Evolutionary conservation across 345 rosid species (phyloP), one percentile per base, ranked within the genome.

Genomic region (Geranium brycei): DNA sequence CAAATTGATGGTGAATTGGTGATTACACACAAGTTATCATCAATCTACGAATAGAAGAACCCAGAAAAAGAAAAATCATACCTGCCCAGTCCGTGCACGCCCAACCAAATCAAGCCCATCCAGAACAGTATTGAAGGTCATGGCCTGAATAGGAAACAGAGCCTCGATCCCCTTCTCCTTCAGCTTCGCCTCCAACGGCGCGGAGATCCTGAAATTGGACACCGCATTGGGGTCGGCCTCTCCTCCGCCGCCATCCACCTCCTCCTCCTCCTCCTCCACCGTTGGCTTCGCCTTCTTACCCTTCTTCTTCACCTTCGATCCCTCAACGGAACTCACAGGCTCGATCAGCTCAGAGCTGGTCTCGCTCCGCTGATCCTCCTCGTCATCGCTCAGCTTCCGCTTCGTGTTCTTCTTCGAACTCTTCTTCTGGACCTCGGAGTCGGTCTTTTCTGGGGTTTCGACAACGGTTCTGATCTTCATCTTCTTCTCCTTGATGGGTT

Each of bases 61-160:
- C 0, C 57, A 2, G 60, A 58, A 1, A 59, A 51, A 13, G 15
- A 11, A 18, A 10, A 18, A 10, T 14, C 31, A 57, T 76, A 91
- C 97, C 92, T 91, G 97, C 62, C 97, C 97, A 56, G 99, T 93
- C 7, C 97, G 95, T 10, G 99, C 97, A 0, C 97, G 77, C 8
- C 99, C 97, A 35, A 93, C 96, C 78, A 93, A 78, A 70, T 93
- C 99, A 67, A 75, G 77, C 14, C 97, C 97, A 57, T 81, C 83
- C 7, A 85, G 81, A 75, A 93, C 67, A 74, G 77, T 86, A 61
- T 81, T 78, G 65, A 91, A 93, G 1, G 97, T 93, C 68, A 67
- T 74, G 19, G 99, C 99, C 69, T 88, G 96, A 77, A 93, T 91
- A 0, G 96, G 97, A 58, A 93, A 93, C 72, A 93, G 70, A 0